Evolutionary conservation across 805 yeast genomes (phyloP), one percentile per base, ranked within the genome.

Genomic region (Vanderwaltozyma yarrowii): DNA sequence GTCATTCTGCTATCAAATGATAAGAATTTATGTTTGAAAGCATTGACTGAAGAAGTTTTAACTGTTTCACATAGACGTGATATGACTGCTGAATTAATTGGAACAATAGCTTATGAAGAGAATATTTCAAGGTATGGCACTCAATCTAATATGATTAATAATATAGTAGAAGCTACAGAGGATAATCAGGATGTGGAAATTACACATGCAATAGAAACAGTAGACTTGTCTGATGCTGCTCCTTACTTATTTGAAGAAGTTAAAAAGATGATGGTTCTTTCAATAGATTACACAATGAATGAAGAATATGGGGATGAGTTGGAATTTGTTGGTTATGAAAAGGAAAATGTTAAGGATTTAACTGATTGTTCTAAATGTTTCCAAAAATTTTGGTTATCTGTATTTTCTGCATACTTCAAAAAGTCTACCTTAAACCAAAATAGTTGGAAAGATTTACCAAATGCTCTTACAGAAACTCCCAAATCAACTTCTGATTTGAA

Each of bases 1-100:
- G 80, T 80, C 7, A 69, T 87, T 2, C 56, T 84, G 19, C 50
- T 87, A 42, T 80, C 95, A 0, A 83, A 88, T 54, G 96, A 88
- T 56, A 80, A 77, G 47, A 88, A 87, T 53, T 65, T 88, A 8
- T 85, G 96, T 56, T 57, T 74, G 44, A 82, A 81, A 56, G 94
- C 95, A 0, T 59, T 86, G 32, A 59, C 79, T 2, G 78, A 84
- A 50, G 77, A 67, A 2, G 54, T 82, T 0, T 58, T 76, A 32
- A 85, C 95, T 0, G 78, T 86, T 2, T 62, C 70, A 0, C 66
- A 51, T 41, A 54, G 67, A 17, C 54, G 56, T 34, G 66, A 61
- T 0, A 69, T 73, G 74, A 62, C 69, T 3, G 74, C 77, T 1
- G 54, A 56, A 20, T 37, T 62, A n/a, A 73, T 74, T 14, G 72